phyloP scores from a whole-genome alignment of 2,329 filamentous ascomycete genomes.

The Pestalotiopsis sp. region DNA sequence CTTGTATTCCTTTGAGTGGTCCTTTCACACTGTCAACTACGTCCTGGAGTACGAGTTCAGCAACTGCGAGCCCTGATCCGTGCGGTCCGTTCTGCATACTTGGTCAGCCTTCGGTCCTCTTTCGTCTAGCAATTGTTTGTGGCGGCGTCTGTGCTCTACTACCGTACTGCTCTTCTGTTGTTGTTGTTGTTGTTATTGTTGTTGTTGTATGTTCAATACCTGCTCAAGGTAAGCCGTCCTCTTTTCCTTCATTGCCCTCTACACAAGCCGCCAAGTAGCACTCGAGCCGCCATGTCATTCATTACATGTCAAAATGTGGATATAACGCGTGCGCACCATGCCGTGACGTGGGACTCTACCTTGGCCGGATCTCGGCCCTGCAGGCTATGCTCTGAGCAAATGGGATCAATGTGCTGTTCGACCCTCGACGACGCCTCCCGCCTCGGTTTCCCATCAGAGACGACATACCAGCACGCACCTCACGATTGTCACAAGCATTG shows the following conservation, averaged over 20 bases:
- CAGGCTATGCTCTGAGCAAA: neutral
- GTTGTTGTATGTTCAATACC: slow-evolving; percentile 14
- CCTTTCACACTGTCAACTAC: slow-evolving; percentile 20
- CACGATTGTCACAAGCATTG: neutral
- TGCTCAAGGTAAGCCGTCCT: slow-evolving; percentile 17
- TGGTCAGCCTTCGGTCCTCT: slow-evolving; percentile 11
- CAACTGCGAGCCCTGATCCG: slow-evolving; percentile 3
- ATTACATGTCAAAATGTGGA: neutral
- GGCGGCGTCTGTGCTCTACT: slow-evolving; percentile 18
- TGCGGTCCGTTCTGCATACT: neutral
- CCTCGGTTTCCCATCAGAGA: neutral
- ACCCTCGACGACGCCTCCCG: neutral
- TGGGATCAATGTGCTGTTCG: neutral
- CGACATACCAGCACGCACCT: neutral
- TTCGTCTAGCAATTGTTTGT: slow-evolving; percentile 18
- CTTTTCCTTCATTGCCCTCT: slow-evolving; percentile 10
- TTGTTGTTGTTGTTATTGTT: neutral
- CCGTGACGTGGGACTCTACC: neutral
- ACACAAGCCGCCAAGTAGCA: neutral
- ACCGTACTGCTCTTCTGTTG: slow-evolving; percentile 3
- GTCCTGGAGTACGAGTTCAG: slow-evolving; percentile 28
- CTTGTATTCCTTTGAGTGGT: slow-evolving; percentile 22
- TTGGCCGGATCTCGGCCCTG: neutral
- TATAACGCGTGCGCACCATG: neutral
- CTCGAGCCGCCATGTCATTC: slow-evolving; percentile 5